Evolutionary conservation across 768 basidiomycete genomes (phyloP), one percentile per base, ranked within the genome.

Genomic region (Auriscalpium microsporum): DNA sequence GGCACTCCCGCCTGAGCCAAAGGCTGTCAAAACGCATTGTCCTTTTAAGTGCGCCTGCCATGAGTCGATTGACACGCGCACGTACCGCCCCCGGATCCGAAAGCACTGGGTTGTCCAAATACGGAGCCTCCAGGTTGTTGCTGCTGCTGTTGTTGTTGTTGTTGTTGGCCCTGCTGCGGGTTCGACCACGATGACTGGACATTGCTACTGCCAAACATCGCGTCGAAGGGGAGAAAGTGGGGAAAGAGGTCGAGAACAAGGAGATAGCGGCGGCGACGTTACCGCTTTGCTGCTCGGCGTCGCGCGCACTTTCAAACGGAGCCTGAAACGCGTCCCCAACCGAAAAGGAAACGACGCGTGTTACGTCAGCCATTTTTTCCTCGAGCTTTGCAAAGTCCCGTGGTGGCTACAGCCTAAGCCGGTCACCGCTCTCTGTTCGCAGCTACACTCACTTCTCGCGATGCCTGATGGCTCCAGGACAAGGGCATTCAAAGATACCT

Each of bases 61-160:
- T 58, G 48, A 56, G 62, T 61, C 57, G 52, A 42, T 33, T 52
- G 21, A 45, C 42, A 46, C 48, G 56, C 28, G 56, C 45, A 73
- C 73, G 49, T 60, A 83, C 89, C 76, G 86, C 91, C 74, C 74
- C 77, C 72, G 66, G 74, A 66, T 60, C 86, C 85, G 72, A 88
- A 88, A 54, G 76, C 72, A 66, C 71, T 71, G 19, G 86, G 78
- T 67, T 88, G 86, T 37, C 87, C 87, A 76, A 90, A 90, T 54
- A 82, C 78, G 61, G 76, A 73, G 48, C 77, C 66, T 61, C 55
- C 37, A 50, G 60, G 53, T 28, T 53, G 56, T 50, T 73, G 69
- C 52, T 68, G 75, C 52, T 73, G 75, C 61, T 75, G 78, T 61
- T 75, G 82, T 57, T 78, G 78, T 57, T 78, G 78, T 56, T 82